Conservation (phyloP, 1,139 yeast species). For the Scheffersomyces quercinus region DNA sequence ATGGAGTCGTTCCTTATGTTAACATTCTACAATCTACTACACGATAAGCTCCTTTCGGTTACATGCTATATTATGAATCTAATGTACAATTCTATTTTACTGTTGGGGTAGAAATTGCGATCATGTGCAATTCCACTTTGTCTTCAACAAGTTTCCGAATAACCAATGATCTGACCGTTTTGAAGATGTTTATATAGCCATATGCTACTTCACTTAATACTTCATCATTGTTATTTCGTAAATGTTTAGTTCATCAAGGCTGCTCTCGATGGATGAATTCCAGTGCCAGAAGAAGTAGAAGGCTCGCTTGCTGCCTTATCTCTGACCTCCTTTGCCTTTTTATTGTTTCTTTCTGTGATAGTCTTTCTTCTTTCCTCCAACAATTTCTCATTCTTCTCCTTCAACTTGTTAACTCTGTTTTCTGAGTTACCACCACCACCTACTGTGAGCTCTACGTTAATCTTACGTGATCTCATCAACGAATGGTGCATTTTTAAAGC, state of each 20-base stretch:
- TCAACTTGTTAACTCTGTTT: constrained; percentile 67
- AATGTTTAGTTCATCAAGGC: constrained; percentile 31
- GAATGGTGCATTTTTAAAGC: constrained; percentile 85
- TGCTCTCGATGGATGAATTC: constrained; percentile 63
- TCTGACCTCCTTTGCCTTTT: constrained; percentile 18
- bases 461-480: constrained; percentile 63
- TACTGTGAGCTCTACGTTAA: constrained; percentile 93
- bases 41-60: too few species aligned
- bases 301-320: constrained; percentile 21
- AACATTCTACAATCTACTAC: too few species aligned
- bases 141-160: too few species aligned
- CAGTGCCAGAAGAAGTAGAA: constrained; percentile 25
- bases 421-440: constrained; percentile 97
- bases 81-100: constrained; percentile 1
- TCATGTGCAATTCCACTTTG: too few species aligned
- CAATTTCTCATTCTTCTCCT: constrained; percentile 74
- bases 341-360: constrained; percentile 39
- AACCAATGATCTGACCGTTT: too few species aligned
- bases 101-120: too few species aligned
- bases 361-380: constrained; percentile 62
- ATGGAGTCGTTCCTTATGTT: too few species aligned
- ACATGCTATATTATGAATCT: neutral
- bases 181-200: too few species aligned
- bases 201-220: too few species aligned
- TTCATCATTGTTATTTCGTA: neutral